Evolutionary conservation across 1,284 basidiomycete species (phyloP).

Genomic region (Thecaphora thlaspeos): DNA sequence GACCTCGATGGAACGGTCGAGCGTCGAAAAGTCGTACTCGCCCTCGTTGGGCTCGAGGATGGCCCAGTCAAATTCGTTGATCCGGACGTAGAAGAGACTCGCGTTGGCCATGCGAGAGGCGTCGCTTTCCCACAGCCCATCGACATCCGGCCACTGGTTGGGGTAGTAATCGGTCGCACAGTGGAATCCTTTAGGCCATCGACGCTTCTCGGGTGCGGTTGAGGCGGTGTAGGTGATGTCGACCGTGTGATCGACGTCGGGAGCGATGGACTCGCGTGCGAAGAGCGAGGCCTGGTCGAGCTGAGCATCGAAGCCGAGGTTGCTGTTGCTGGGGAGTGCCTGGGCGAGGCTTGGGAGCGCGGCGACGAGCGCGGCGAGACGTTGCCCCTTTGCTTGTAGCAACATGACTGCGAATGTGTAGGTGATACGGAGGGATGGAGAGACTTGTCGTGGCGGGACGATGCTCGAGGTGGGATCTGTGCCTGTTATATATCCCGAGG

Average conservation of each 20-base stretch:
- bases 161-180: constrained; percentile 46
- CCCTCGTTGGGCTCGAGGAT: constrained; percentile 36
- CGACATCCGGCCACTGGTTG: constrained; percentile 29
- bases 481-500: too few relatives aligned
- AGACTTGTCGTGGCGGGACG: background rate
- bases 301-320: constrained; percentile 5
- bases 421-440: too few relatives aligned
- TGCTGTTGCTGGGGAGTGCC: constrained; percentile 15
- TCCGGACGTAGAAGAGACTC: constrained; percentile 27
- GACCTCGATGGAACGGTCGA: constrained; percentile 26
- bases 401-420: constrained; percentile 18
- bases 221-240: constrained; percentile 7
- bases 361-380: constrained; percentile 13
- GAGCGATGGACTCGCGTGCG: constrained; percentile 94
- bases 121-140: constrained; percentile 25
- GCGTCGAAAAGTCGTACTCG: constrained; percentile 24
- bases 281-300: constrained; percentile 88
- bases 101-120: constrained; percentile 30
- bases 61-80: constrained; percentile 42
- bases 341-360: constrained; percentile 7
- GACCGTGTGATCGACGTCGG: constrained; percentile 54
- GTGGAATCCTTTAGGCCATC: constrained; percentile 26
- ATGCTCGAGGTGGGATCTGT: too few relatives aligned
- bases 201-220: constrained; percentile 5
- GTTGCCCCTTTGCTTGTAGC: constrained; percentile 9